These are phyloP conservation scores for Rhododendron ovatum DNA, from an alignment of 148 eudicot genomes.

Conservation along the genomic window DNA sequence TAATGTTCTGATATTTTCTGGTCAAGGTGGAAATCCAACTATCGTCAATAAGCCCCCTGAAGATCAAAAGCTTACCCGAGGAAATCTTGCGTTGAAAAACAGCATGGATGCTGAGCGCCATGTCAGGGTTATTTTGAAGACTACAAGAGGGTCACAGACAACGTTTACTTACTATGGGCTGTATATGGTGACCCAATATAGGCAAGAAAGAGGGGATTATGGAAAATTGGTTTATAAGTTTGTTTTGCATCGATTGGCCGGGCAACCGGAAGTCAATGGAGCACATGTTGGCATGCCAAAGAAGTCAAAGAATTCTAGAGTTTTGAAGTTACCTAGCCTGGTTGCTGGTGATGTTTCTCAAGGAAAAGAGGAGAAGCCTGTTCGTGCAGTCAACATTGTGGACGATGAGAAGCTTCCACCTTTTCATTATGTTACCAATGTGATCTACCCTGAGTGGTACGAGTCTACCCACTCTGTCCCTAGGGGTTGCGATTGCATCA, in stretches of 20 bases:
- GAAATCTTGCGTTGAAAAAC: conserved; percentile 50
- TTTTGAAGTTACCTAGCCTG: not conserved
- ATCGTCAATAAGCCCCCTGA: conserved; percentile 1
- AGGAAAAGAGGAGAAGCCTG: conserved; percentile 28
- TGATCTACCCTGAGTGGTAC: conserved; percentile 24
- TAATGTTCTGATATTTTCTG: conserved; percentile 29
- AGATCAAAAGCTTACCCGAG: conserved; percentile 49
- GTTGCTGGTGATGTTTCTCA: conserved; percentile 21
- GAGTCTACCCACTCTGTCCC: not conserved
- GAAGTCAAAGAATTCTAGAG: not conserved
- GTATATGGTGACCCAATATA: conserved; percentile 29
- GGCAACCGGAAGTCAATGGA: conserved; percentile 22
- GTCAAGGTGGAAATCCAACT: conserved; percentile 49
- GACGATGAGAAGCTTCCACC: conserved; percentile 17
- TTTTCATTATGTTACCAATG: conserved; percentile 20
- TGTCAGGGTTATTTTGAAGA: conserved; percentile 43
- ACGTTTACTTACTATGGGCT: conserved; percentile 60
- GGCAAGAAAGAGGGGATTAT: conserved; percentile 16
- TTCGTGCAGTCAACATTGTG: conserved; percentile 17
- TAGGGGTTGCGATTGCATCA: conserved; percentile 29
- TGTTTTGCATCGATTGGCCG: conserved; percentile 25
- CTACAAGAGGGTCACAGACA: not conserved
- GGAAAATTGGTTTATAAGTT: conserved; percentile 47
- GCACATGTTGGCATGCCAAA: not conserved
- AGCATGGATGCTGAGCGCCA: conserved; percentile 35